Base-by-base conservation (phyloP, 768 basidiomycete species). In the Macrolepiota dolichaula region DNA sequence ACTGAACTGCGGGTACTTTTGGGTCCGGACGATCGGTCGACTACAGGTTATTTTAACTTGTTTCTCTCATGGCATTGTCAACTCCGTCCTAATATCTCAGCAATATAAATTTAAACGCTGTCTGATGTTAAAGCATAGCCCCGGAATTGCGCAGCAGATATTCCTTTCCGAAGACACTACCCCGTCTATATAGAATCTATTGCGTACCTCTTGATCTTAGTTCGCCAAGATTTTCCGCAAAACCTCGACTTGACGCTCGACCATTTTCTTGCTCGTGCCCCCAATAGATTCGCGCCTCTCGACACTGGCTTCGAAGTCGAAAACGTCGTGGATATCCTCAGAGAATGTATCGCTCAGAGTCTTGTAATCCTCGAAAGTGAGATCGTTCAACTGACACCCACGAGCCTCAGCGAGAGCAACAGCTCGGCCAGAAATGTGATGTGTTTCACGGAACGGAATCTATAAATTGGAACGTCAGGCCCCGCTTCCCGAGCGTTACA, bases 401-500 rank as follows among this genome's bases (percentile, higher is more conserved):
- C 86, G 84, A 46, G 87, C 78, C 73, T 99, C 97, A 0, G 96
- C 96, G 40, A 98, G 81, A 1, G 96, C 95, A 50, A 99, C 96
- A 19, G 96, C 95, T 13, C 94, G 88, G 3, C 97, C 97, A 3
- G 97, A 98, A 66, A 99, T 87, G 72, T 99, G 97, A 71, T 99
- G 97, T 1, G 97, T 99, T 75, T 98, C 94, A 47, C 97, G 89
- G 86, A 99, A 98, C 7, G 97, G 97, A 46, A 95, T 92, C 96
- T 97, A 67, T 13, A 40, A 55, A 49, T 36, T 13, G 19, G 37
- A 51, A 47, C 51, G 19, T 58, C 13, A 51, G 46, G 25, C 2
- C 24, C 42, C 17, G 15, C 32, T 27, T 6, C 10, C 24, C 38
- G 1, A 5, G 42, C 6, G 15, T 25, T 42, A n/a, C 27, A 59